Base-by-base conservation (phyloP, 2,329 filamentous ascomycete species). In the Fusarium brevicatenulatum region DNA sequence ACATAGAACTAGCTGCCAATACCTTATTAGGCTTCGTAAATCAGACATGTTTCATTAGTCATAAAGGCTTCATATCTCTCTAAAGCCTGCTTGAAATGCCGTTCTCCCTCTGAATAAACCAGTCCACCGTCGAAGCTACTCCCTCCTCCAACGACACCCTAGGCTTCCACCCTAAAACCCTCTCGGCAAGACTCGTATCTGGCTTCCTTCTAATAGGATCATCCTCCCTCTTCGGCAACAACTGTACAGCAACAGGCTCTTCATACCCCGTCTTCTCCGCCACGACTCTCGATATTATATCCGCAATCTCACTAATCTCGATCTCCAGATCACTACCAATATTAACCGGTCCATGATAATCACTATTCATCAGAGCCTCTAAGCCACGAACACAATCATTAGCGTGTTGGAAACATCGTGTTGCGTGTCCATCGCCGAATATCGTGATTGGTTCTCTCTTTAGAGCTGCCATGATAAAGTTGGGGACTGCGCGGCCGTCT, bases 281-380 rank as follows among this genome's bases (percentile, higher is more conserved):
- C 9, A 75, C 70, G 0, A 75, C 67, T 1, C 67, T 28, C 2
- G 73, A 67, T 21, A 75, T 69, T 9, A 63, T 71, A 25, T 54
- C 49, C 0, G 72, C 73, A 28, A 75, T 69, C 4, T 75, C 61
- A 13, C 44, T 49, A 5, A 75, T 64, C 21, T 73, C 63, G 19
- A 75, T 58, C 34, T 75, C 73, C 1, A 39, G 16, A 28, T 76
- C 73, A 12, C 71, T 75, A 9, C 73, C 73, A 5, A 75, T 72
- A 9, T 75, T 75, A 1, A 75, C 64, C 0, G 73, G 73, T 1
- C 68, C 60, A 1, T 64, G 30, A 13, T 76, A 57, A 12, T 76
- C 59, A 9, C 73, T 76, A 8, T 74, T 74, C 73, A 75, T 75
- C 4, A 75, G n/a, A 0, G 68, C 59, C 5, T 70, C 64, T 0